Percentiles rank a stretch among this genome's conserved stretches.
Conservation (phyloP, 2,329 filamentous ascomycete genomes). For the Trichoderma koningiopsis region DNA sequence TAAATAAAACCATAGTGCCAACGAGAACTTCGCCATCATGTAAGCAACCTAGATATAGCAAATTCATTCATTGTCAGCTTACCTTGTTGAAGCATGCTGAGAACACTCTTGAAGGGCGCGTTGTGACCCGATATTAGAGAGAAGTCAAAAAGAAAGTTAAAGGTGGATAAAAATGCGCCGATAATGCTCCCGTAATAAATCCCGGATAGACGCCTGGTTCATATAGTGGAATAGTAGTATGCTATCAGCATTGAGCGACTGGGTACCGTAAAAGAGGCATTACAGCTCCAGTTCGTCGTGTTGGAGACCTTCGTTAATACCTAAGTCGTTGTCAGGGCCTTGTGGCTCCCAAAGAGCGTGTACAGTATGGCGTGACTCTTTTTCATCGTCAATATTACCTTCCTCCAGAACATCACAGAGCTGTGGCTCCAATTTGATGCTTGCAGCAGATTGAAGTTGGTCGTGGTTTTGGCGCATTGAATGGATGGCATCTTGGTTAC, state of each 20-base stretch:
- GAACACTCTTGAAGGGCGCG: neutral
- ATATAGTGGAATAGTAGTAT: neutral
- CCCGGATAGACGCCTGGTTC: neutral
- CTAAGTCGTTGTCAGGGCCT: slow-evolving; percentile 30
- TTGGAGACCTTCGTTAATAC: slow-evolving; percentile 32
- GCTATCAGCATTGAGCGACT: neutral
- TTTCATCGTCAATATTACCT: slow-evolving; percentile 30
- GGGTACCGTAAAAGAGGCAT: neutral
- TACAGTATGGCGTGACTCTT: slow-evolving; percentile 31
- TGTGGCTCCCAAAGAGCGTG: slow-evolving; percentile 33
- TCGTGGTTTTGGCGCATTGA: slow-evolving; percentile 28
- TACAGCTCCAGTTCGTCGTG: slow-evolving; percentile 35
- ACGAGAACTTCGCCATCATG: neutral
- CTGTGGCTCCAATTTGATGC: slow-evolving; percentile 35
- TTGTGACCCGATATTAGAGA: neutral
- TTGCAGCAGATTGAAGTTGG: slow-evolving; percentile 14
- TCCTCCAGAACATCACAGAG: slow-evolving; percentile 33
- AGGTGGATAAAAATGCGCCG: neutral
- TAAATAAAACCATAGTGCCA: neutral
- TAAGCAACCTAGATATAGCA: neutral
- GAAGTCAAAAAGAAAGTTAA: neutral
- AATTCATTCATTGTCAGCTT: neutral
- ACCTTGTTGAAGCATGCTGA: neutral
- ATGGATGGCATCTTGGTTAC: slow-evolving; percentile 29
- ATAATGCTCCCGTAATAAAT: neutral